Percentiles rank a stretch among this genome's conserved stretches.
phyloP scores from a whole-genome alignment of 495 filamentous ascomycete species.

The Trichoderma virens region DNA sequence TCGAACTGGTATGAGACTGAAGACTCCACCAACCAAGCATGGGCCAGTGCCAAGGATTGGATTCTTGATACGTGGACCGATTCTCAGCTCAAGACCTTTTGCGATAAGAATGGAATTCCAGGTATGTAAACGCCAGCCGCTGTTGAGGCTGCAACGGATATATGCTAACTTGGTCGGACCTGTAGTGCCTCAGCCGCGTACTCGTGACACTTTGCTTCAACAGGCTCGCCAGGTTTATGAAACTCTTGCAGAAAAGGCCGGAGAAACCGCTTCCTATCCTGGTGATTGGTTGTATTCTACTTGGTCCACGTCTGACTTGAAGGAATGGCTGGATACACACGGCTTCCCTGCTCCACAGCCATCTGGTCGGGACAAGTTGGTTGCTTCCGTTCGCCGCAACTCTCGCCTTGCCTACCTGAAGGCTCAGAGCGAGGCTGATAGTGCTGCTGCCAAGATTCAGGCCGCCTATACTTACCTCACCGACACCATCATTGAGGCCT shows the following conservation, averaged over 20 bases:
- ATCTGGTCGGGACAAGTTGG: constrained; percentile 74
- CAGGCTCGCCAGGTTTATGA: constrained; percentile 77
- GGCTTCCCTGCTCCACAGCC: constrained; percentile 87
- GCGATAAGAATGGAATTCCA: constrained; percentile 80
- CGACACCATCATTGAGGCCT: constrained; percentile 79
- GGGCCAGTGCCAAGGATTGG: constrained; percentile 74
- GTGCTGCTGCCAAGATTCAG: constrained; percentile 57
- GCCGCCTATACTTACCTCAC: constrained; percentile 62
- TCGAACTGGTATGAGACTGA: constrained; percentile 66
- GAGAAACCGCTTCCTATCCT: constrained; percentile 75
- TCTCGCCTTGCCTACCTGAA: constrained; percentile 68
- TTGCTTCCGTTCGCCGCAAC: constrained; percentile 86
- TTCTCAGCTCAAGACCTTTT: constrained; percentile 78
- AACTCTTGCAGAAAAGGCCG: constrained; percentile 68
- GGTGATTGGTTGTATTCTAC: constrained; percentile 92
- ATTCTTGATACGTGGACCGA: constrained; percentile 79
- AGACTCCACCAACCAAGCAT: constrained; percentile 62
- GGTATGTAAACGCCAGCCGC: constrained; percentile 22
- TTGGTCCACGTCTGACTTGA: constrained; percentile 58
- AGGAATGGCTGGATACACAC: constrained; percentile 80
- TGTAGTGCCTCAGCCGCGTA: constrained; percentile 66
- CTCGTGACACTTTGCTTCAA: constrained; percentile 72
- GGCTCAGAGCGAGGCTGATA: constrained; percentile 48
- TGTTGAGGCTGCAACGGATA: not conserved
- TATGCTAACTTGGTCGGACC: not conserved